Conservation (phyloP, 2,329 filamentous ascomycete species). For the Trichoderma aggressivum region DNA sequence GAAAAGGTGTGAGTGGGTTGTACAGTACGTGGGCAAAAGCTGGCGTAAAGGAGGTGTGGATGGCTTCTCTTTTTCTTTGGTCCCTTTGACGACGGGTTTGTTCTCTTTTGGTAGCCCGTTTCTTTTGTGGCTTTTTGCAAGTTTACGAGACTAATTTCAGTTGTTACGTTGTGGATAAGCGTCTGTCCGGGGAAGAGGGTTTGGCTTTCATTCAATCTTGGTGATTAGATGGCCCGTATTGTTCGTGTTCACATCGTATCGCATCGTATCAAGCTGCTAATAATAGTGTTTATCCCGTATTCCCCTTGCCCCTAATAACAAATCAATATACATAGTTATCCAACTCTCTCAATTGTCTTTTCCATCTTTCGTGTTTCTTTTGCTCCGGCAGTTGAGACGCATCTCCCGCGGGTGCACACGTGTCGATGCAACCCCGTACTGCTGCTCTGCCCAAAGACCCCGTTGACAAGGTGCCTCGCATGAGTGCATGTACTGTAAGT, state of each 20-base stretch:
- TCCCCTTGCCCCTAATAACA: neutral
- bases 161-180: neutral
- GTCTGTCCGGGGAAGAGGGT: neutral
- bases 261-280: neutral
- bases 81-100: neutral
- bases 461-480: neutral
- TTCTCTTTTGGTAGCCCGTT: neutral
- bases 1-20: conserved; percentile 4
- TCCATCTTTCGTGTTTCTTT: neutral
- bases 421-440: neutral
- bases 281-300: neutral
- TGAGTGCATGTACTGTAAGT: conserved; percentile 2
- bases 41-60: neutral
- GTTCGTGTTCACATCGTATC: neutral
- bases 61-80: neutral
- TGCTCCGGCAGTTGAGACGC: neutral
- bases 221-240: neutral
- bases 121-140: neutral
- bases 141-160: neutral
- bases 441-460: neutral
- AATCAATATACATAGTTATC: neutral
- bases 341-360: neutral
- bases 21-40: conserved; percentile 6
- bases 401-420: neutral
- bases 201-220: neutral